A percentile compares a stretch with the other conserved stretches of the same genome.
Conservation (phyloP, 2,329 filamentous ascomycete species). For the Penicillium digitatum region DNA sequence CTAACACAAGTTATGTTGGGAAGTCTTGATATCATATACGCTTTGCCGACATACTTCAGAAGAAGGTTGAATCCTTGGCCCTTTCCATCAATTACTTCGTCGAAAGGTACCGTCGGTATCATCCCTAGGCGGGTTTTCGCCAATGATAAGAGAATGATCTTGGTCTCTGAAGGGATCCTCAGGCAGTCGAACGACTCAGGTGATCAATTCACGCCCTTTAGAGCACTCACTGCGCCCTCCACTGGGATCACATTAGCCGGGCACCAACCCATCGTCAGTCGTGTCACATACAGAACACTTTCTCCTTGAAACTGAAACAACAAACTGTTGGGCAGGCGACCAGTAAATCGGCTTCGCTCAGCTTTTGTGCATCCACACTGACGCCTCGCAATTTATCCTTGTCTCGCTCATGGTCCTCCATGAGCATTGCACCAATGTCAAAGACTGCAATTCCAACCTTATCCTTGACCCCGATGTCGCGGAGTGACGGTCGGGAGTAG, state of each 20-base stretch:
- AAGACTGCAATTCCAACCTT: slow-evolving; percentile 13
- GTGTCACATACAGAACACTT: slow-evolving; percentile 21
- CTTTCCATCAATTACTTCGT: slow-evolving; percentile 35
- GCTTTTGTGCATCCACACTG: slow-evolving; percentile 9
- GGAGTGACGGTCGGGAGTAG: slow-evolving; percentile 20
- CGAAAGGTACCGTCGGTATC: slow-evolving; percentile 19
- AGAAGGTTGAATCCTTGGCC: slow-evolving; percentile 30
- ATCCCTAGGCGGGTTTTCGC: slow-evolving; percentile 15
- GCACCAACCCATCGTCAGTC: not conserved
- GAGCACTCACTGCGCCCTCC: slow-evolving; percentile 18
- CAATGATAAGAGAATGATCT: slow-evolving; percentile 17
- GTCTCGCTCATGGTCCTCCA: slow-evolving; percentile 7
- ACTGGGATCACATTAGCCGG: slow-evolving; percentile 10
- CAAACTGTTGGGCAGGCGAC: slow-evolving; percentile 20
- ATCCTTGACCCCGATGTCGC: slow-evolving; percentile 9
- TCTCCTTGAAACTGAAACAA: slow-evolving; percentile 23
- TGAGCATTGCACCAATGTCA: slow-evolving; percentile 11
- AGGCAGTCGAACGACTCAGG: slow-evolving; percentile 19
- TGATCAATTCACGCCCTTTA: slow-evolving; percentile 18
- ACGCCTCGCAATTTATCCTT: slow-evolving; percentile 14
- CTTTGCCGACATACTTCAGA: slow-evolving; percentile 20
- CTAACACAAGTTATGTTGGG: slow-evolving; percentile 7
- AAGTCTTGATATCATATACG: slow-evolving; percentile 5
- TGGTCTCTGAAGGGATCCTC: slow-evolving; percentile 20
- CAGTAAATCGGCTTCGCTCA: slow-evolving; percentile 17